Conservation (phyloP, 192 early-diverging fungal species). For the Mortierella alpina region DNA sequence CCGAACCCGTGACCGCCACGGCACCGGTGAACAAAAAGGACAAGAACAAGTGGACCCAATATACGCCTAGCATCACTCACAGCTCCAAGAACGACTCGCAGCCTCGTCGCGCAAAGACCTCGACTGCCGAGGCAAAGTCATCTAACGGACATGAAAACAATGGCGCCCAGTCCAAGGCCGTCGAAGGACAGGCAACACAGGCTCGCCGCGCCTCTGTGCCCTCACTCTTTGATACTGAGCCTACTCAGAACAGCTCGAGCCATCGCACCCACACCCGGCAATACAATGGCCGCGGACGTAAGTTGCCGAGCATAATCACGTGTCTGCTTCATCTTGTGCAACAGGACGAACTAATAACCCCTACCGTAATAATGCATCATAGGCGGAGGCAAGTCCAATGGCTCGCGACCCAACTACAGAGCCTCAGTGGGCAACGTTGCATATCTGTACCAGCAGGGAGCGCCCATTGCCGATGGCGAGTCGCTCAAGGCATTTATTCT, state of each 20-base stretch:
- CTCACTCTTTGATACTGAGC: conserved; percentile 43
- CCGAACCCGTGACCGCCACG: conserved; percentile 22
- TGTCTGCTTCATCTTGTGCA: no score
- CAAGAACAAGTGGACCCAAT: conserved; percentile 65
- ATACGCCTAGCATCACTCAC: conserved; percentile 65
- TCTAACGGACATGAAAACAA: conserved; percentile 5
- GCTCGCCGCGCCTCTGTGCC: conserved; percentile 46
- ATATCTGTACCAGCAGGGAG: conserved; percentile 26
- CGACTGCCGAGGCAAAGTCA: conserved; percentile 23
- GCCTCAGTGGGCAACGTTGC: conserved; percentile 38
- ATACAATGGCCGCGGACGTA: conserved; percentile 40
- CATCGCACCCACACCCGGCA: conserved; percentile 36
- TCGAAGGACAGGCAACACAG: conserved; percentile 12
- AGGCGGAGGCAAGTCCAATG: conserved; percentile 32
- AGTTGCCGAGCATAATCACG: neutral
- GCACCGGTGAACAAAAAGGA: conserved; percentile 53
- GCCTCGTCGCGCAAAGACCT: conserved; percentile 45
- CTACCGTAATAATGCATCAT: neutral
- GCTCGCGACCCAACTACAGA: conserved; percentile 30
- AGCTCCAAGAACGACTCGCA: conserved; percentile 40
- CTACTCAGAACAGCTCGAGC: conserved; percentile 21
- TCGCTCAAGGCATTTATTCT: conserved; percentile 67
- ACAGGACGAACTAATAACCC: neutral
- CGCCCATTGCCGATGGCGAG: conserved; percentile 27
- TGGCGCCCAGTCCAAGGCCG: neutral